Evolutionary conservation across 1,139 yeast species (phyloP).

Genomic region (Casaregolazyma lundiana): DNA sequence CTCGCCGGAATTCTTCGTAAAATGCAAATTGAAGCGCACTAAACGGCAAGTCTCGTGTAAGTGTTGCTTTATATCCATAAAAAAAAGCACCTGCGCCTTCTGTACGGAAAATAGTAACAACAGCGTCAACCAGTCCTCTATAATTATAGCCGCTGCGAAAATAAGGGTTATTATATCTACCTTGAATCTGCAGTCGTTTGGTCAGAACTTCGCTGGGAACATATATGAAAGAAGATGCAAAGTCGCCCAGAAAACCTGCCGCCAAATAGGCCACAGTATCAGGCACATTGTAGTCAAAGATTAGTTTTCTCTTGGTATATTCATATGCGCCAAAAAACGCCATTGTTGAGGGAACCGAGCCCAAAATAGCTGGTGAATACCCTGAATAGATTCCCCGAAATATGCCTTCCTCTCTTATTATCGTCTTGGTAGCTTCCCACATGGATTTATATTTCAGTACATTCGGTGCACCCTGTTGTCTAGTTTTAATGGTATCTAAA

Average conservation of each 20-base stretch:
- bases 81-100: slow-evolving; percentile 79
- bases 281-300: slow-evolving; percentile 57
- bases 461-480: slow-evolving; percentile 88
- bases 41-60: slow-evolving; percentile 87
- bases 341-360: slow-evolving; percentile 85
- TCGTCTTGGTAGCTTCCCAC: slow-evolving; percentile 66
- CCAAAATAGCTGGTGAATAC: slow-evolving; percentile 83
- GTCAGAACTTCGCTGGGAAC: slow-evolving; percentile 98
- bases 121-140: slow-evolving; percentile 60
- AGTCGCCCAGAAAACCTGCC: slow-evolving; percentile 88
- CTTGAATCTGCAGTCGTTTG: slow-evolving; percentile 89
- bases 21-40: slow-evolving; percentile 95
- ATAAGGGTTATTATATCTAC: slow-evolving; percentile 72
- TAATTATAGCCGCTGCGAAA: slow-evolving; percentile 87
- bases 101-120: slow-evolving; percentile 50
- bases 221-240: slow-evolving; percentile 83
- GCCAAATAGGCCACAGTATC: slow-evolving; percentile 76
- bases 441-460: slow-evolving; percentile 63
- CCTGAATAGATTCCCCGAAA: slow-evolving; percentile 87
- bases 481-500: slow-evolving; percentile 88
- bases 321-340: slow-evolving; percentile 91
- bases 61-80: slow-evolving; percentile 89
- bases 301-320: slow-evolving; percentile 63
- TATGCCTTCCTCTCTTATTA: slow-evolving; percentile 77
- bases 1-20: slow-evolving; percentile 64